Percentiles rank a stretch among this genome's conserved stretches.
Evolutionary conservation across 768 basidiomycete genomes (phyloP).

Genomic region (Galerina sulciceps): DNA sequence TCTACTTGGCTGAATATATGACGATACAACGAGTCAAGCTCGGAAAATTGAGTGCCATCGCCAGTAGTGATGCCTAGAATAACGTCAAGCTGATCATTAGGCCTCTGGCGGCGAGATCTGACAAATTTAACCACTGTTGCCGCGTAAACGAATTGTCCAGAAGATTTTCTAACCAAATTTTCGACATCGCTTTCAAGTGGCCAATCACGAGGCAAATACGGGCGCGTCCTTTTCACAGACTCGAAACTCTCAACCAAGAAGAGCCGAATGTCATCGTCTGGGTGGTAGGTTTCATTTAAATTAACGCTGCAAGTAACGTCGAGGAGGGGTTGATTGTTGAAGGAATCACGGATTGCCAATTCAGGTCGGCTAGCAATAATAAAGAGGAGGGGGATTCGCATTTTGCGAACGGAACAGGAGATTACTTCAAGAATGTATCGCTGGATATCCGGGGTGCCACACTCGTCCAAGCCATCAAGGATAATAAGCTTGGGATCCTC

Average conservation of each 20-base stretch:
- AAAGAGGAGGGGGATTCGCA: neutral
- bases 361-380: conserved; percentile 16
- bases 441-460: conserved; percentile 8
- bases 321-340: neutral
- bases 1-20: conserved; percentile 6
- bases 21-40: conserved; percentile 10
- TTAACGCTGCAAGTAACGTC: neutral
- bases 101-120: neutral
- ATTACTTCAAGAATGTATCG: conserved; percentile 3
- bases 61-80: neutral
- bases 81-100: neutral
- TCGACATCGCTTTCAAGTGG: conserved; percentile 1
- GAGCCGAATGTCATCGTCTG: conserved; percentile 2
- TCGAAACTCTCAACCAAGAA: conserved; percentile 3
- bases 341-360: neutral
- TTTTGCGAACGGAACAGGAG: neutral
- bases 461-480: conserved; percentile 25
- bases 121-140: conserved; percentile 11
- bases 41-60: conserved; percentile 5
- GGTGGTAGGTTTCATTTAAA: conserved; percentile 10
- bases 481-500: conserved; percentile 1
- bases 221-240: neutral
- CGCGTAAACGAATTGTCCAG: conserved; percentile 14
- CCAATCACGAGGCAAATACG: neutral
- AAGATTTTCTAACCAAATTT: conserved; percentile 7